These are phyloP conservation scores for Lentinula boryana DNA, from an alignment of 768 basidiomycete species.

Conservation along the genomic window DNA sequence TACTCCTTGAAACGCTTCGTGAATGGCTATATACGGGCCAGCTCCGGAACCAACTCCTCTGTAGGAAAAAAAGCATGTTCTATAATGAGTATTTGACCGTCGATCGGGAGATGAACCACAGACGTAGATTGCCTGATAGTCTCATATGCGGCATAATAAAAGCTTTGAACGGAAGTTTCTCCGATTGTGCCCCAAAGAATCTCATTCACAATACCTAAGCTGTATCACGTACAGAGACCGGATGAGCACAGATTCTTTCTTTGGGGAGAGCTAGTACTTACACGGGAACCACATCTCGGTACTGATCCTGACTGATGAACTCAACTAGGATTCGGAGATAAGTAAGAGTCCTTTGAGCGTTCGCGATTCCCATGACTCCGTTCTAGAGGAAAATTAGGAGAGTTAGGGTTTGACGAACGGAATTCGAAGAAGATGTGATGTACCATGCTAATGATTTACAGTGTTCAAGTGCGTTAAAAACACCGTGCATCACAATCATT, in stretches of 20 bases:
- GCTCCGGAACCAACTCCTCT: slow-evolving; percentile 64
- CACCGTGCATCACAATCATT: neutral
- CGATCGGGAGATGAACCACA: neutral
- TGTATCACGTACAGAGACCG: slow-evolving; percentile 9
- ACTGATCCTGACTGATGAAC: slow-evolving; percentile 80
- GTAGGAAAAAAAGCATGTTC: slow-evolving; percentile 2
- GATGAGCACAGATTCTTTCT: neutral
- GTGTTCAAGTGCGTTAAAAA: neutral
- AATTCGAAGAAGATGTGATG: neutral
- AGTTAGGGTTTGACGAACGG: neutral
- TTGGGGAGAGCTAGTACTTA: slow-evolving; percentile 14
- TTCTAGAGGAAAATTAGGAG: slow-evolving; percentile 19
- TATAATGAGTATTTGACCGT: neutral
- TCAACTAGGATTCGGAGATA: slow-evolving; percentile 77
- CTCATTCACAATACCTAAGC: slow-evolving; percentile 61
- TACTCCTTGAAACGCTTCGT: slow-evolving; percentile 63
- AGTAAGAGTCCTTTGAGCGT: slow-evolving; percentile 79
- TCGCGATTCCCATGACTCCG: slow-evolving; percentile 86
- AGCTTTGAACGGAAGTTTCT: slow-evolving; percentile 29
- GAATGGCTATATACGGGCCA: slow-evolving; percentile 51
- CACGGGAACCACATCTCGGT: slow-evolving; percentile 68
- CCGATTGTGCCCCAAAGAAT: slow-evolving; percentile 57
- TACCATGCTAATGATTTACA: neutral
- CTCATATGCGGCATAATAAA: slow-evolving; percentile 39
- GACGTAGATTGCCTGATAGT: slow-evolving; percentile 38